Evolutionary conservation across 1,284 basidiomycete species (phyloP), one percentile per base, ranked within the genome.

Genomic region (Flammula alnicola): DNA sequence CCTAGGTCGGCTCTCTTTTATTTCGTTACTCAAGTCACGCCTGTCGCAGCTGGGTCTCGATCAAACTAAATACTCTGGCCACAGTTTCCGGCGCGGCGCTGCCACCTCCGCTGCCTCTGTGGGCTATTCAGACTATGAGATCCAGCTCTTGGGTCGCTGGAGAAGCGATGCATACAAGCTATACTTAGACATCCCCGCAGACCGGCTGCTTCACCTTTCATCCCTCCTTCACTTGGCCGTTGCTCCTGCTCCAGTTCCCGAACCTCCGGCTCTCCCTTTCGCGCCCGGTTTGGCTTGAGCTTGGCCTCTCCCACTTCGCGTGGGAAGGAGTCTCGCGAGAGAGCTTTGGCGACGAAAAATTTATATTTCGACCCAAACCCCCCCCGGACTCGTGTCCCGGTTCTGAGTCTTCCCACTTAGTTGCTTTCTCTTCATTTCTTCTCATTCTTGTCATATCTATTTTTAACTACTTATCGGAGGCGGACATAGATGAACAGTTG

Each of bases 131-230:
- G 63, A 70, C 25, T 57, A 69, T 38, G 63, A 72, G 39, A 70
- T 73, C 20, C 68, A 71, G 40, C 60, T 66, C 12, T 55, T 73
- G 1, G 65, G 70, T 1, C 55, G 63, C 7, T 73, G 69, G 70
- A 52, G 58, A 7, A 70, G 67, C 46, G 61, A 72, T 38, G 58
- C 64, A 2, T 70, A 66, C 60, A 70, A 69, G 43, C 56, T 70
- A 0, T 70, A 72, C 47, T 58, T 70, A 17, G 67, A 70, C 14
- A 39, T 59, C n/a, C 51, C 59, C 3, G 36, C 27, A 1, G 44
- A 59, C 14, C 52, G 58, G 2, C 44, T 67, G 16, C 56, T 68
- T n/a, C 55, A 62, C 14, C 58, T 71, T 22, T 69, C 65, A 9
- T 49, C 59, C 16, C 57, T 36, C 31, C 64, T 70, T 12, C 65